Evolutionary conservation across 2,329 filamentous ascomycete genomes (phyloP), one percentile per base, ranked within the genome.

Genomic region (Gaeumannomyces tritici): DNA sequence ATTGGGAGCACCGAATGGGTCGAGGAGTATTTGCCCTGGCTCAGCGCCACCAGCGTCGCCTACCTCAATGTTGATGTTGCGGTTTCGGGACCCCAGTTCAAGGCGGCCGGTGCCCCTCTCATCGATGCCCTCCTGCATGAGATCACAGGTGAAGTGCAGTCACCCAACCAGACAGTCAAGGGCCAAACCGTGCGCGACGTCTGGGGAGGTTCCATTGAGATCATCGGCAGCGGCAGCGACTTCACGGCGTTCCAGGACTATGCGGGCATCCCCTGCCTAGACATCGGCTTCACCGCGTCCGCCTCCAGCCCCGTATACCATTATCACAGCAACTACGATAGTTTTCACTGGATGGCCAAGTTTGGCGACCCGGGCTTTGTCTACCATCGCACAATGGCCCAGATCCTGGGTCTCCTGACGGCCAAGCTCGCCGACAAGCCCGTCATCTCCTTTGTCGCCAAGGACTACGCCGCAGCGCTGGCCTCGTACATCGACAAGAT

Each of bases 301-400:
- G 63, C 67, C 0, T 70, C 74, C 1, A 79, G 81, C 56, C 76
- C 87, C 0, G 80, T 90, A 3, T 91, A 91, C 71, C 89, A 91
- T 69, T 96, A 96, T 73, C 92, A 96, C 76, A 88, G 87, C 72
- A 96, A 96, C 77, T 96, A 96, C 74, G 92, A 96, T 73, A 91
- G 87, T 69, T 95, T 92, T 73, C 80, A 89, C 73, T 96, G 93
- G 92, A 96, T 96, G 90, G 82, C 87, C 62, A 83, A 82, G 28
- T 95, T 84, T 65, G 91, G 90, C 55, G 93, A 96, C 69, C 80
- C 80, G 2, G 83, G 79, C 27, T 87, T 85, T 63, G 76, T 81
- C 57, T 90, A 91, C 69, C 89, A 91, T 73, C 73, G 79, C 64
- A 79, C 87, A 59, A 83, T 87, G 77, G 81, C 88, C 2, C 87